Evolutionary conservation across 495 filamentous ascomycete genomes (phyloP).

Genomic region (Umbilicaria muhlenbergii): DNA sequence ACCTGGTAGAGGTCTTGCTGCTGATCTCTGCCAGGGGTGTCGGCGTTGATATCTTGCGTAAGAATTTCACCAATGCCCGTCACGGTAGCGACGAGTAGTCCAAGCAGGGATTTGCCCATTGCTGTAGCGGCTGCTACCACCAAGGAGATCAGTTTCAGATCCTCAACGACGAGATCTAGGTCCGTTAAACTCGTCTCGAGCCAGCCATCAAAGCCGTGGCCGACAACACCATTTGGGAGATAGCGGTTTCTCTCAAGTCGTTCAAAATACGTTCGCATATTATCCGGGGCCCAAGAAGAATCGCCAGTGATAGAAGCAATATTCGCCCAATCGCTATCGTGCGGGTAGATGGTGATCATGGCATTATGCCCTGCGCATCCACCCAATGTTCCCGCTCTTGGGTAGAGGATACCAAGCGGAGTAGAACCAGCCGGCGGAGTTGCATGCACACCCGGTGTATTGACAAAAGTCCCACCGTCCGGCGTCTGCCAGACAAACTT

Average conservation of each 20-base stretch:
- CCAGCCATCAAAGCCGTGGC: conserved; percentile 47
- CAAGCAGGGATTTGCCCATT: conserved; percentile 24
- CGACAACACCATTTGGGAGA: conserved; percentile 19
- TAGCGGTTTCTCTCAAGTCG: conserved; percentile 17
- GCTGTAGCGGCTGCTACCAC: conserved; percentile 34
- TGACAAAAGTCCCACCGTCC: conserved; percentile 21
- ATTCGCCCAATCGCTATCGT: conserved; percentile 30
- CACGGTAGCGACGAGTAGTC: conserved; percentile 20
- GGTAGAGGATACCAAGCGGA: conserved; percentile 28
- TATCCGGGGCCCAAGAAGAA: conserved; percentile 22
- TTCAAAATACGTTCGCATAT: conserved; percentile 29
- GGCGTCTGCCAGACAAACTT: conserved; percentile 30
- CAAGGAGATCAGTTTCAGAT: conserved; percentile 34
- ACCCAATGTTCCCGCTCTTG: conserved; percentile 30
- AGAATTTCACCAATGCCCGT: conserved; percentile 28
- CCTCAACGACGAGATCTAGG: conserved; percentile 29
- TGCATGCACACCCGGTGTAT: conserved; percentile 8
- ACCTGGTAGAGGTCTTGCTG: conserved; percentile 34
- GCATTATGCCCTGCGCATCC: conserved; percentile 33
- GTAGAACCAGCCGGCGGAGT: conserved; percentile 24
- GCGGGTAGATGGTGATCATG: conserved; percentile 25
- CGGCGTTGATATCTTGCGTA: conserved; percentile 35
- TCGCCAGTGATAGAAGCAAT: conserved; percentile 25
- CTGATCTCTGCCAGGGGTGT: conserved; percentile 22
- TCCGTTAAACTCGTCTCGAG: conserved; percentile 32